A percentile compares a stretch with the other conserved stretches of the same genome.
Conservation (phyloP, 225 moss, liverwort and hornwort species). For the Bryum argenteum region DNA sequence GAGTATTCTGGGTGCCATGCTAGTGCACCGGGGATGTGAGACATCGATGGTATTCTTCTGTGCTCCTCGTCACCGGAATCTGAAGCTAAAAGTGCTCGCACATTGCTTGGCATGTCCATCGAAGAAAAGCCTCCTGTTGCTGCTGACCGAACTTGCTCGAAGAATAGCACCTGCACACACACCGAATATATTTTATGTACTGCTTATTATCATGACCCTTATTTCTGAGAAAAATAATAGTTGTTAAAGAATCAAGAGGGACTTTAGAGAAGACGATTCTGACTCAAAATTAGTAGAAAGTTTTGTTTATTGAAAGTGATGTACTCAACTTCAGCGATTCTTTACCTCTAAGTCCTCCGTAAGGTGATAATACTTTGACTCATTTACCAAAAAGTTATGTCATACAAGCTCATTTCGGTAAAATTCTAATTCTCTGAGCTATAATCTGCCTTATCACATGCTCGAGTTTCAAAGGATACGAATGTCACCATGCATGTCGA, state of each 20-base stretch:
- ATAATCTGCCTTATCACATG: not conserved
- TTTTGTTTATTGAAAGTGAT: too few relatives aligned
- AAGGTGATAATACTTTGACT: too few relatives aligned
- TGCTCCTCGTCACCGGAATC: conserved; percentile 48
- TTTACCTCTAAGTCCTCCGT: too few relatives aligned
- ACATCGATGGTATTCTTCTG: conserved; percentile 36
- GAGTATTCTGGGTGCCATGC: conserved; percentile 73
- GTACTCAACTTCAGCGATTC: too few relatives aligned
- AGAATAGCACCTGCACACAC: conserved; percentile 65
- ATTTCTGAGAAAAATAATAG: not conserved
- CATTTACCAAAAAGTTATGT: too few relatives aligned
- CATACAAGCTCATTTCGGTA: not conserved
- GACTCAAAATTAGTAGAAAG: too few relatives aligned
- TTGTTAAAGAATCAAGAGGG: not conserved
- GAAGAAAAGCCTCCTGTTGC: conserved; percentile 54
- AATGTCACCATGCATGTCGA: too few relatives aligned
- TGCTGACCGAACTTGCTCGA: conserved; percentile 77
- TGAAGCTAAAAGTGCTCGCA: conserved; percentile 61
- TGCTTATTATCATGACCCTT: not conserved
- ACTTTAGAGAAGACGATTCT: not conserved
- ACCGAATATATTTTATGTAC: not conserved
- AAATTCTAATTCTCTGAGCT: not conserved
- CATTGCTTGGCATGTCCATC: conserved; percentile 63
- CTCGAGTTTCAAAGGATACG: not conserved
- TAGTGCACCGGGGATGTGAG: conserved; percentile 23